These are phyloP conservation scores for Phytophthora nicotianae DNA, from an alignment of 352 stramenopile species.

Conservation along the genomic window DNA sequence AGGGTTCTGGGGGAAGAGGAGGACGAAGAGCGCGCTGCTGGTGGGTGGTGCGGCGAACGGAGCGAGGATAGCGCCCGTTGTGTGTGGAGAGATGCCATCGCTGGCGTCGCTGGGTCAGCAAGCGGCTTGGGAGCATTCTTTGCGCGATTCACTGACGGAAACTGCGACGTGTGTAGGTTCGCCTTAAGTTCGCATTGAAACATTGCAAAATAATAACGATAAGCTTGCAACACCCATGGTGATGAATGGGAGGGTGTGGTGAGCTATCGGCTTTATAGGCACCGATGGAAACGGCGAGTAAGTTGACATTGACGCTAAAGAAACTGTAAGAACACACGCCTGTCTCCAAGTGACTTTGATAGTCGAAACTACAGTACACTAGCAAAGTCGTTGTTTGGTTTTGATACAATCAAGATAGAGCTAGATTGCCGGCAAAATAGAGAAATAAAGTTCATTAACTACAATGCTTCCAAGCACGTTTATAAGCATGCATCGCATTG, in stretches of 20 bases:
- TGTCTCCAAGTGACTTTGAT: slow-evolving; percentile 3
- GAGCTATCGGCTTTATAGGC: no score
- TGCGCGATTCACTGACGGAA: neutral
- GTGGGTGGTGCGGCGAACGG: neutral
- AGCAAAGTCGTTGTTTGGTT: no score
- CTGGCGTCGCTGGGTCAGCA: neutral
- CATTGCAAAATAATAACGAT: no score
- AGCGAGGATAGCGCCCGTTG: slow-evolving; percentile 5
- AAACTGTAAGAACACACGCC: slow-evolving; percentile 4
- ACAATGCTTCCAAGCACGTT: no score
- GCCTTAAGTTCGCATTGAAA: slow-evolving; percentile 7
- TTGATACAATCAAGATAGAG: no score
- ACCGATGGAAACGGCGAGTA: no score
- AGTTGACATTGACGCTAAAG: neutral
- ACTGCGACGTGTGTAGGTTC: slow-evolving; percentile 4
- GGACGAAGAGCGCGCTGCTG: neutral
- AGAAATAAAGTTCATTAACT: no score
- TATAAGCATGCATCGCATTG: no score
- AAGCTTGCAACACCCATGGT: neutral
- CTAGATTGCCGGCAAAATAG: no score
- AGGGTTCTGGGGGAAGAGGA: neutral
- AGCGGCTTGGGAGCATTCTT: slow-evolving; percentile 12
- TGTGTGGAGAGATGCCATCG: neutral
- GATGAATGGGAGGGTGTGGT: no score
- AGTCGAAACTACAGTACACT: neutral